phyloP scores from a whole-genome alignment of 139 green algal species.

The Chlorella sp. region DNA sequence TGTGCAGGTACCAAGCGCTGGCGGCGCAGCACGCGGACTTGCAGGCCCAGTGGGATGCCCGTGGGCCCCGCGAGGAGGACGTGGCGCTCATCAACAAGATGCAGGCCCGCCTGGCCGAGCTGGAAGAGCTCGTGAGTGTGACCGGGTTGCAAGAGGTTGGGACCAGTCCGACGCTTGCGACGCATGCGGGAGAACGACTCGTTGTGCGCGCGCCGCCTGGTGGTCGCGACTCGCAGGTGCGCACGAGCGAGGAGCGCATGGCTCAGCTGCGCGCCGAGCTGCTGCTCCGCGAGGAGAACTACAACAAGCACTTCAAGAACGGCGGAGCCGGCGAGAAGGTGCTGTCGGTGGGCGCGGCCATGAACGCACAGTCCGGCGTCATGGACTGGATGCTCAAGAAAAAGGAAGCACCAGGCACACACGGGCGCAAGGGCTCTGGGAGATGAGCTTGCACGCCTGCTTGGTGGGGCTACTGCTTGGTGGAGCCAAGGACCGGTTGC shows the following conservation, averaged over 20 bases:
- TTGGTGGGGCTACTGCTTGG: too few species aligned
- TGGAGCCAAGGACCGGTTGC: too few species aligned
- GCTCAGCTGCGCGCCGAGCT: slow-evolving; percentile 48
- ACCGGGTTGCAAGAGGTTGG: too few species aligned
- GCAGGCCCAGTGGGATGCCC: slow-evolving; percentile 23
- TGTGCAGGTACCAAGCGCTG: slow-evolving; percentile 10
- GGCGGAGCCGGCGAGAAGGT: slow-evolving; percentile 43
- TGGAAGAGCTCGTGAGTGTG: slow-evolving; percentile 31
- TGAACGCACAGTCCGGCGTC: slow-evolving; percentile 38
- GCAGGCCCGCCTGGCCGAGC: slow-evolving; percentile 11
- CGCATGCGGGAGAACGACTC: too few species aligned
- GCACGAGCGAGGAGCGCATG: slow-evolving; percentile 46
- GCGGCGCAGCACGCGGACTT: slow-evolving; percentile 16
- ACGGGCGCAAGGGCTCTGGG: slow-evolving; percentile 3
- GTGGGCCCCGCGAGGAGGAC: slow-evolving; percentile 42
- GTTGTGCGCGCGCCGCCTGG: too few species aligned
- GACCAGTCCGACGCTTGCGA: too few species aligned
- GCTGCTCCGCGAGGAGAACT: slow-evolving; percentile 67
- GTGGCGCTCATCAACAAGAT: slow-evolving; percentile 15
- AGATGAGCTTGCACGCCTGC: too few species aligned
- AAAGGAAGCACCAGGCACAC: slow-evolving; percentile 9
- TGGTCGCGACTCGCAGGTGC: slow-evolving; percentile 16
- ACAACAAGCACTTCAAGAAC: slow-evolving; percentile 73
- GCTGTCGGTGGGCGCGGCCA: slow-evolving; percentile 42
- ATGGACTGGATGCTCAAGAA: slow-evolving; percentile 61